Percentiles rank a stretch among this genome's conserved stretches.
Evolutionary conservation across 2,329 filamentous ascomycete species (phyloP).

Genomic region (Pseudopyricularia javanii): DNA sequence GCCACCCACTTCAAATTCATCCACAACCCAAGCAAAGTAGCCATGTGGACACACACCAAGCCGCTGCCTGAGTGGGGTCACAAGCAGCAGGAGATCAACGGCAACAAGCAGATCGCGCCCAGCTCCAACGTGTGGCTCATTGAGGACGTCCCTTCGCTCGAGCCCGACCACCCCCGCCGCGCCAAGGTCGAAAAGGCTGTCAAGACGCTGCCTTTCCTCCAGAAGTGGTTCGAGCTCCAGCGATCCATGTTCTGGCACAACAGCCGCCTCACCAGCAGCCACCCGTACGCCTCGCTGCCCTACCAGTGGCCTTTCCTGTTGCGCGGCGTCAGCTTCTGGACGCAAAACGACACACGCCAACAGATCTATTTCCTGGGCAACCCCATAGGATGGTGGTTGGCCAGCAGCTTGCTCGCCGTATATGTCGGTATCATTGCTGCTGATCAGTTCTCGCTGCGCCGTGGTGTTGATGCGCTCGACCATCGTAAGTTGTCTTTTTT

Average conservation of each 20-base stretch:
- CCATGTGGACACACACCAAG: background rate
- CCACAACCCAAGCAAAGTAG: slow-evolving; percentile 56
- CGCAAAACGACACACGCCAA: slow-evolving; percentile 82
- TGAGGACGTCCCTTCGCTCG: too few species aligned
- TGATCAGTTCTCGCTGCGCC: slow-evolving; percentile 85
- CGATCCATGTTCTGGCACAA: slow-evolving; percentile 99
- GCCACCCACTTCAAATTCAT: slow-evolving; percentile 88
- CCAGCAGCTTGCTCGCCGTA: slow-evolving; percentile 82
- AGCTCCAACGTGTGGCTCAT: slow-evolving; percentile 99
- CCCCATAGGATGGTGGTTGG: slow-evolving; percentile 93
- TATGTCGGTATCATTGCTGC: slow-evolving; percentile 85
- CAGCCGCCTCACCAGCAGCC: slow-evolving; percentile 91
- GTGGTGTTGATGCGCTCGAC: slow-evolving; percentile 87
- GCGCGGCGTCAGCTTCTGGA: slow-evolving; percentile 98
- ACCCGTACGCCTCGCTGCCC: slow-evolving; percentile 88
- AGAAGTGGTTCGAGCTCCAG: slow-evolving; percentile 94
- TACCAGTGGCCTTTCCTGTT: slow-evolving; percentile 98
- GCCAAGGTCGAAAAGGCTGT: slow-evolving; percentile 65
- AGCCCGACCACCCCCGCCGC: slow-evolving; percentile 89
- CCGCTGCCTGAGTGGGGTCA: slow-evolving; percentile 99
- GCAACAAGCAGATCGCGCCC: slow-evolving; percentile 89
- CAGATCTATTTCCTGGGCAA: slow-evolving; percentile 99
- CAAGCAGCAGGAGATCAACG: slow-evolving; percentile 95
- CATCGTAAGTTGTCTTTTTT: slow-evolving; percentile 54
- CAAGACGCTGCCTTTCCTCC: slow-evolving; percentile 76